Evolutionary conservation across 495 filamentous ascomycete genomes (phyloP).

Genomic region (Clavariopsis aquatica): DNA sequence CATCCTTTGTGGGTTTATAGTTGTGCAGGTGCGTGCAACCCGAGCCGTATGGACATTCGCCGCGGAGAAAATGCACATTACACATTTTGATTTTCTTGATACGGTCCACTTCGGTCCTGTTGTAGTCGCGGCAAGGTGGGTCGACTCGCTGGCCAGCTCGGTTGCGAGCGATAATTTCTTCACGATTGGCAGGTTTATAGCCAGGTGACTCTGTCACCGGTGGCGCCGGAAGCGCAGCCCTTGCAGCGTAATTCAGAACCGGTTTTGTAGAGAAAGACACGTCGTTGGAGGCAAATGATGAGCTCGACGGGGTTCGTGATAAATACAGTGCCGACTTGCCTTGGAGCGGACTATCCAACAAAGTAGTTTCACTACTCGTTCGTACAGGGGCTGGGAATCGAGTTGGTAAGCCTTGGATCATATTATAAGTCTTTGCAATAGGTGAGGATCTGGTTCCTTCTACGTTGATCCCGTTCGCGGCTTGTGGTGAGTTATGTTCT

Average conservation of each 20-base stretch:
- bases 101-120: conserved; percentile 60
- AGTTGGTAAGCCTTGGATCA: conserved; percentile 10
- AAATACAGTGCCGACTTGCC: background rate
- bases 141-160: conserved; percentile 73
- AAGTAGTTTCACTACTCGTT: background rate
- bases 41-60: conserved; percentile 69
- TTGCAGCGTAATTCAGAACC: conserved; percentile 28
- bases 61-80: conserved; percentile 80
- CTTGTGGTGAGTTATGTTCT: background rate
- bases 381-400: conserved; percentile 16
- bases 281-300: conserved; percentile 19
- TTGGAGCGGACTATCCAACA: conserved; percentile 10
- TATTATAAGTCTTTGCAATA: conserved; percentile 5
- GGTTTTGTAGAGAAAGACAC: background rate
- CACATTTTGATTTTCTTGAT: conserved; percentile 75
- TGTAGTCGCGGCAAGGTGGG: conserved; percentile 55
- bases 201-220: conserved; percentile 9
- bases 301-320: conserved; percentile 11
- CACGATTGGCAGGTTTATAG: conserved; percentile 16
- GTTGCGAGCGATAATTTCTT: conserved; percentile 61
- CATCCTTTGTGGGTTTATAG: conserved; percentile 66
- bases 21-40: conserved; percentile 76
- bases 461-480: background rate
- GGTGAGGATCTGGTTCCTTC: background rate
- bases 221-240: conserved; percentile 30